phyloP scores from a whole-genome alignment of 179 eudicot species.

The Drosera spatulata region DNA sequence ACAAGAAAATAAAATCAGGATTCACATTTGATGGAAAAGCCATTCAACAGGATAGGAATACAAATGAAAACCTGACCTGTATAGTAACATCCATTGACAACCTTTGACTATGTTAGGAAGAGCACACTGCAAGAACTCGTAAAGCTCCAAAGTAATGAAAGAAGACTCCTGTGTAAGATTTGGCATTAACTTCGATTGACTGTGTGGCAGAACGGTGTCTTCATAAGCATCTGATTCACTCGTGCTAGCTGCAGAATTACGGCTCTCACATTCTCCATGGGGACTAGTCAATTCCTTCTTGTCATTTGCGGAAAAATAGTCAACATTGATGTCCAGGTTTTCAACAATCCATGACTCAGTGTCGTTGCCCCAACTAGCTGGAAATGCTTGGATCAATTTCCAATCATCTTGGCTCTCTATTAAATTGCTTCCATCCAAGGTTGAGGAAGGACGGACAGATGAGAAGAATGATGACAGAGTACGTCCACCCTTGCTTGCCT shows the following conservation, averaged over 20 bases:
- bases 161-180: slow-evolving; percentile 60
- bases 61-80: slow-evolving; percentile 46
- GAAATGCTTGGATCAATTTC: slow-evolving; percentile 31
- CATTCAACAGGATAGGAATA: neutral
- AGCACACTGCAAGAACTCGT: slow-evolving; percentile 57
- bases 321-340: slow-evolving; percentile 27
- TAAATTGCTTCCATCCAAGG: slow-evolving; percentile 15
- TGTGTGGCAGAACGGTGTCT: slow-evolving; percentile 44
- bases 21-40: slow-evolving; percentile 5
- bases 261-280: slow-evolving; percentile 16
- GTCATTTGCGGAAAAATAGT: slow-evolving; percentile 19
- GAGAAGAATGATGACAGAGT: slow-evolving; percentile 51
- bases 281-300: slow-evolving; percentile 10
- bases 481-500: slow-evolving; percentile 51
- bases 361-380: slow-evolving; percentile 45
- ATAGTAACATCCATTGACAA: slow-evolving; percentile 85
- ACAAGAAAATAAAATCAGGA: slow-evolving; percentile 13
- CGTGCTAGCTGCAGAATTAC: slow-evolving; percentile 38
- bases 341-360: slow-evolving; percentile 25
- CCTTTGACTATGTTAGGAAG: slow-evolving; percentile 94
- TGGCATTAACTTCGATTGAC: slow-evolving; percentile 41
- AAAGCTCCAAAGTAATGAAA: slow-evolving; percentile 50
- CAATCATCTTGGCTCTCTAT: slow-evolving; percentile 21
- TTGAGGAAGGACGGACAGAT: slow-evolving; percentile 36
- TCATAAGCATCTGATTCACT: slow-evolving; percentile 44